phyloP scores from a whole-genome alignment of 2,329 filamentous ascomycete species.

The Alternaria sp. region DNA sequence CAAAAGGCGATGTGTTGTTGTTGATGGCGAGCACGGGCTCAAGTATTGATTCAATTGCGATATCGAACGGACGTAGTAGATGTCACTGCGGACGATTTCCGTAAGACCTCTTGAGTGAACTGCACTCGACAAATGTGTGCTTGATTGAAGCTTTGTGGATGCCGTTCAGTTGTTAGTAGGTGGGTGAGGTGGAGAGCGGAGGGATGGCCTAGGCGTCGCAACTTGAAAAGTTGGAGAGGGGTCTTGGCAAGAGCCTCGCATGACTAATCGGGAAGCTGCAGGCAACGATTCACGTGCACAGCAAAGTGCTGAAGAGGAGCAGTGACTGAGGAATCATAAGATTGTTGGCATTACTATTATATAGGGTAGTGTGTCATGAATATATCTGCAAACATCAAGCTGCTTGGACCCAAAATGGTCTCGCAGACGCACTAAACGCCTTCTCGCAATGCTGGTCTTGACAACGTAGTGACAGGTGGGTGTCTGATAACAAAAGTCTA shows the following conservation, averaged over 20 bases:
- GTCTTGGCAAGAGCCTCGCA: slow-evolving; percentile 11
- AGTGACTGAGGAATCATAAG: neutral
- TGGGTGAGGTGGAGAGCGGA: slow-evolving; percentile 19
- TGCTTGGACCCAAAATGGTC: slow-evolving; percentile 7
- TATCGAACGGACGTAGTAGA: slow-evolving; percentile 24
- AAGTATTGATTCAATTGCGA: slow-evolving; percentile 32
- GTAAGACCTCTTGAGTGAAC: slow-evolving; percentile 22
- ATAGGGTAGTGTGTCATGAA: slow-evolving; percentile 2
- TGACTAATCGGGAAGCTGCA: slow-evolving; percentile 4
- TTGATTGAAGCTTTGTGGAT: slow-evolving; percentile 25
- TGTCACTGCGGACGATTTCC: slow-evolving; percentile 21
- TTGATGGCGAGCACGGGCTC: slow-evolving; percentile 29
- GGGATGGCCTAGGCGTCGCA: slow-evolving; percentile 4
- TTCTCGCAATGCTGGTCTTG: slow-evolving; percentile 12
- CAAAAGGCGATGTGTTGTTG: slow-evolving; percentile 29
- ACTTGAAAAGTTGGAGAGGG: slow-evolving; percentile 15
- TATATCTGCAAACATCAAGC: slow-evolving; percentile 2
- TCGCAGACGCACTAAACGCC: slow-evolving; percentile 15
- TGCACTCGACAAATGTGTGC: slow-evolving; percentile 21
- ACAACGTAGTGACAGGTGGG: slow-evolving; percentile 6
- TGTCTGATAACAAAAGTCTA: slow-evolving; percentile 4
- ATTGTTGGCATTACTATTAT: slow-evolving; percentile 23
- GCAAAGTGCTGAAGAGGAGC: neutral
- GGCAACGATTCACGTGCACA: neutral
- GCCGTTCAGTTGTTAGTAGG: slow-evolving; percentile 18